Evolutionary conservation across 495 filamentous ascomycete species (phyloP), one percentile per base, ranked within the genome.

Genomic region (Podospora tetraspora): DNA sequence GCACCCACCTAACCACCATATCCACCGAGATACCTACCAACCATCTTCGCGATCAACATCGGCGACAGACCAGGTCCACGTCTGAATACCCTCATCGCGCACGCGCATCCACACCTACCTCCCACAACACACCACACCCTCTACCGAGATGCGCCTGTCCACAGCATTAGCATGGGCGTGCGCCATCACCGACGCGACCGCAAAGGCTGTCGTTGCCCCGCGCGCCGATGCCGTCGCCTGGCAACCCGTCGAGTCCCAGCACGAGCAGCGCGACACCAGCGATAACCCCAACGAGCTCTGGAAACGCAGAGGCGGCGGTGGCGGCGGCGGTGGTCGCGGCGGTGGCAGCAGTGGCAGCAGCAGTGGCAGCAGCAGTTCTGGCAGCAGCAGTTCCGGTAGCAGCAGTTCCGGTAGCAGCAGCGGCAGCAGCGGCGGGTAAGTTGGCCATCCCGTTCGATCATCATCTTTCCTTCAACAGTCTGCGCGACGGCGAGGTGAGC

Each of bases 291-390:
- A 79, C 43, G 80, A 85, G 1, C 73, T 87, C 69, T 84, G 81
- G 80, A 88, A 87, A 79, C 80, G 86, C 37, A 84, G 84, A 69
- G 86, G 84, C 37, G 84, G 84, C 59, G 84, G 84, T 13, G 82
- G 84, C 24, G 76, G 81, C 23, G 82, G 83, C 24, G 82, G 84
- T 67, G 78, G 83, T 19, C 74, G 78, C 8, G 69, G 75, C n/a
- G 71, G 71, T 19, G 66, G 76, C 13, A 68, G 61, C 23, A 63
- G 71, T 19, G 66, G 76, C 13, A 25, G 25, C 66, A 63, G 29
- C 32, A 61, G 66, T n/a, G 52, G 29, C 12, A 59, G 16, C 23
- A 32, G 52, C 34, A 69, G 60, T 59, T 60, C 22, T 19, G 61
- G 67, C 21, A 61, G 65, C 56, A 59, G 32, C 34, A 21, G 57